Conservation (phyloP, 2,329 filamentous ascomycete species). For the Aspergillus floridensis region DNA sequence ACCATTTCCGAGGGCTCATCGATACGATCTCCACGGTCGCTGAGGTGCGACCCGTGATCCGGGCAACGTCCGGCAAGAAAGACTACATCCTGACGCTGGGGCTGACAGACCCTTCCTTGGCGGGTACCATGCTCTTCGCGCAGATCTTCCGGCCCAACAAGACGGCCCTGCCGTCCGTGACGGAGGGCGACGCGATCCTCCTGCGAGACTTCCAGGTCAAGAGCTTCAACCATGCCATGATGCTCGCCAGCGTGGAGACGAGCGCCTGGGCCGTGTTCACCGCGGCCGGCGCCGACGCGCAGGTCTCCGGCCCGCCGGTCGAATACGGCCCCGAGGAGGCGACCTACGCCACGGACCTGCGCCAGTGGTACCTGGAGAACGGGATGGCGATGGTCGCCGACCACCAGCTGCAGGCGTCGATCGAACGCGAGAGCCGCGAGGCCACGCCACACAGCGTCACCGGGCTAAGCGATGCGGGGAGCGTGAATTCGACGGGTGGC, state of each 20-base stretch:
- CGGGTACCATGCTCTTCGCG: constrained; percentile 36
- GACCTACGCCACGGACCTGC: constrained; percentile 33
- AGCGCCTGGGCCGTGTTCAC: constrained; percentile 50
- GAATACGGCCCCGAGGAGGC: constrained; percentile 41
- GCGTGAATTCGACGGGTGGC: constrained; percentile 24
- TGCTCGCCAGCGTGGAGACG: constrained; percentile 41
- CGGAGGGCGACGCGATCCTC: constrained; percentile 43
- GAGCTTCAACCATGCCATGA: constrained; percentile 39
- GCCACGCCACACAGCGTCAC: constrained; percentile 25
- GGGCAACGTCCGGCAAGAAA: constrained; percentile 37
- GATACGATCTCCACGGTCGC: constrained; percentile 45
- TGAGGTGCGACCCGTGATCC: constrained; percentile 30
- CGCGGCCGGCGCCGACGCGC: constrained; percentile 25
- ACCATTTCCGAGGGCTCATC: constrained; percentile 40
- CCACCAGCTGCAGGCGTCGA: constrained; percentile 35
- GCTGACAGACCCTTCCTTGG: constrained; percentile 46
- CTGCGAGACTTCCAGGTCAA: constrained; percentile 48
- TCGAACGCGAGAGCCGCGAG: constrained; percentile 29
- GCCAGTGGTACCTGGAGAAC: constrained; percentile 42
- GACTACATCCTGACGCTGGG: constrained; percentile 43
- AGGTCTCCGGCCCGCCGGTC: constrained; percentile 39
- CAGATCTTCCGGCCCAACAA: constrained; percentile 45
- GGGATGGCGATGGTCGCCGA: constrained; percentile 38
- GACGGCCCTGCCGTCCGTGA: constrained; percentile 37
- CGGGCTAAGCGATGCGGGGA: constrained; percentile 33